Conservation (phyloP, 2,329 filamentous ascomycete genomes). For the Ophiostoma ulmi region DNA sequence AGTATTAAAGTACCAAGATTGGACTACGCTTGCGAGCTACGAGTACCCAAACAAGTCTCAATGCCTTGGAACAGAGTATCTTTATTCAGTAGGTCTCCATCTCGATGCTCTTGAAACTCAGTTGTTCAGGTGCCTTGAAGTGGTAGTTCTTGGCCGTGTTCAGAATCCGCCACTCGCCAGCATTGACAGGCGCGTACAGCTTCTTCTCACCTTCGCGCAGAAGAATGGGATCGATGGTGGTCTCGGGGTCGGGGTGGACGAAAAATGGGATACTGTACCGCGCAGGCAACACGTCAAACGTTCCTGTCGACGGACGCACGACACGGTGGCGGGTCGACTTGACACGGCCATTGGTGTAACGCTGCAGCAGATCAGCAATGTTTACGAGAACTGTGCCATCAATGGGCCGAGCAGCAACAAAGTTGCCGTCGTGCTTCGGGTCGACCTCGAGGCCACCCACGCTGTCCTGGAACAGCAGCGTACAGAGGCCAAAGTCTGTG, state of each 20-base stretch:
- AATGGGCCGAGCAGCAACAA: neutral
- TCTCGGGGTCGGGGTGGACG: constrained; percentile 12
- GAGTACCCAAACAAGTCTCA: too few species aligned
- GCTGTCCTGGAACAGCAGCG: constrained; percentile 16
- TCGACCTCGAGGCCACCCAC: constrained; percentile 11
- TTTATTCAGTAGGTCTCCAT: neutral
- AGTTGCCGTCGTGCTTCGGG: constrained; percentile 3
- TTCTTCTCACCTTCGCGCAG: constrained; percentile 12
- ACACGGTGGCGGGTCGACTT: constrained; percentile 12
- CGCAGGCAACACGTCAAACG: constrained; percentile 10
- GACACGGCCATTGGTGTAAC: constrained; percentile 16
- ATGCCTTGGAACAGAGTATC: neutral
- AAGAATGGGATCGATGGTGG: constrained; percentile 5
- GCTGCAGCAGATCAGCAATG: constrained; percentile 19
- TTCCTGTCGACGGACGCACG: neutral
- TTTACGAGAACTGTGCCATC: constrained; percentile 18
- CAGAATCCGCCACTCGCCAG: constrained; percentile 15
- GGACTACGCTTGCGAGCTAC: neutral
- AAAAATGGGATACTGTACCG: constrained; percentile 12
- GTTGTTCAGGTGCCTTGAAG: constrained; percentile 11
- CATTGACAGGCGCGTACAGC: constrained; percentile 5
- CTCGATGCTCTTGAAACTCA: constrained; percentile 15
- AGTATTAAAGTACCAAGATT: neutral
- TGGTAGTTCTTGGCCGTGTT: constrained; percentile 17
- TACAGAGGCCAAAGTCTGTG: constrained; percentile 14